Base-by-base conservation (phyloP, 495 filamentous ascomycete genomes). In the Hypoxylon cercidicola region DNA sequence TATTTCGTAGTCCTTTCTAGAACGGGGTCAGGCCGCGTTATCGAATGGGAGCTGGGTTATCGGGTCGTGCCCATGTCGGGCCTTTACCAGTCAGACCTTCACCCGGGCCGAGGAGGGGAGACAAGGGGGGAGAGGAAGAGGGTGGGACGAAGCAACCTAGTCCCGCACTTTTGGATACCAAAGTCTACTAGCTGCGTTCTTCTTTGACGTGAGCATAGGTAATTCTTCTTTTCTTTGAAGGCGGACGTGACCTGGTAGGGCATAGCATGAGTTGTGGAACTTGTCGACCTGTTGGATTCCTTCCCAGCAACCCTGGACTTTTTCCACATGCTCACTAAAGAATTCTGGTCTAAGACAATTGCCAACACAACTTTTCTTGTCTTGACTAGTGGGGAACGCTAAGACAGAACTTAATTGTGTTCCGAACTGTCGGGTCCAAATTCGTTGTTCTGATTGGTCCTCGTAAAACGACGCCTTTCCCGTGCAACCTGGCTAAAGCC, bases 321-420 rank as follows among this genome's bases (percentile, higher is more conserved):
- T 50, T 50, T 41, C 30, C 45, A 60, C 56, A 25, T 56, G 48
- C 32, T 68, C 58, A 68, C 49, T 68, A 67, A 67, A 67, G 64
- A 62, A 49, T 64, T 67, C 40, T 50, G n/a, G 30, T 50, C 47
- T 52, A 28, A 55, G 59, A 68, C 59, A 54, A 45, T 60, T 68
- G 65, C 65, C 65, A 68, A 51, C 60, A 49, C 55, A 64, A 41
- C 60, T 68, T 25, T 32, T 10, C 30, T 32, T 61, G 20, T 10
- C 30, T 32, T 61, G 20, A 60, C 43, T 43, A 49, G 65, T 68
- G 65, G 60, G 19, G 50, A 55, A 37, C 30, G 65, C 65, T 60
- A 68, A 68, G 65, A 60, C n/a, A 1, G 11, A 23, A 53, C 60
- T 60, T 68, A 60, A 68, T 68, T 60, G 50, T 53, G 65, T 68